Evolutionary conservation across 106 monocot genomes (phyloP).

Genomic region (Ottelia alismoides): DNA sequence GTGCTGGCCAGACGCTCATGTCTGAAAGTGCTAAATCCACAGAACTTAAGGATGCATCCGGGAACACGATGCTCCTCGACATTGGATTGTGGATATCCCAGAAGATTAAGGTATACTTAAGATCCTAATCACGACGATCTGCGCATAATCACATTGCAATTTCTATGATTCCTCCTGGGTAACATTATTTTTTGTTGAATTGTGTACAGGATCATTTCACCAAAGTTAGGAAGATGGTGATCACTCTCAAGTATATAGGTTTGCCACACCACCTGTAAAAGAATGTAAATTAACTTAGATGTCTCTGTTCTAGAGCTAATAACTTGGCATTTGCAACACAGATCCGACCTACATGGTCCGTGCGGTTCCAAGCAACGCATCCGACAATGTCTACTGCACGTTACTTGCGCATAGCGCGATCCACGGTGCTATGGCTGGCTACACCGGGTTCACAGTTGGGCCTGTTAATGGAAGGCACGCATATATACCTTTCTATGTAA

Average conservation of each 20-base stretch:
- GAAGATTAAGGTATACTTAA: constrained; percentile 84
- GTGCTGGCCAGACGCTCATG: constrained; percentile 35
- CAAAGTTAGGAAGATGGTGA: constrained; percentile 3
- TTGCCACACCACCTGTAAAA: not conserved
- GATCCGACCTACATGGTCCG: constrained; percentile 18
- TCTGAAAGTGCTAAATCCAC: constrained; percentile 15
- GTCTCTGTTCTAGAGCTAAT: not conserved
- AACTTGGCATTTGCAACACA: not conserved
- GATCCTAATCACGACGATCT: no score
- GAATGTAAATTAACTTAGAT: not conserved
- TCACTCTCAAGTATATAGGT: constrained; percentile 19
- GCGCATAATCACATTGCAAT: no score
- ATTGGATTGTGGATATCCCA: constrained; percentile 82
- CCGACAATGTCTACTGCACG: constrained; percentile 12
- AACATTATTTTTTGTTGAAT: no score
- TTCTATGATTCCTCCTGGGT: no score
- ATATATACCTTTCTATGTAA: constrained; percentile 12
- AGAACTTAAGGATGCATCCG: constrained; percentile 62
- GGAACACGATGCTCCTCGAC: constrained; percentile 74
- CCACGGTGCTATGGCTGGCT: constrained; percentile 17
- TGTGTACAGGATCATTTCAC: constrained; percentile 13
- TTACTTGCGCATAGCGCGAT: constrained; percentile 11
- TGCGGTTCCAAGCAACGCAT: constrained; percentile 14
- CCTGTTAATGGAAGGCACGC: constrained; percentile 14
- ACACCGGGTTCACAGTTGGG: constrained; percentile 13